Base-by-base conservation (phyloP, 345 rosid genomes). In the Lenwebbia sp. region DNA sequence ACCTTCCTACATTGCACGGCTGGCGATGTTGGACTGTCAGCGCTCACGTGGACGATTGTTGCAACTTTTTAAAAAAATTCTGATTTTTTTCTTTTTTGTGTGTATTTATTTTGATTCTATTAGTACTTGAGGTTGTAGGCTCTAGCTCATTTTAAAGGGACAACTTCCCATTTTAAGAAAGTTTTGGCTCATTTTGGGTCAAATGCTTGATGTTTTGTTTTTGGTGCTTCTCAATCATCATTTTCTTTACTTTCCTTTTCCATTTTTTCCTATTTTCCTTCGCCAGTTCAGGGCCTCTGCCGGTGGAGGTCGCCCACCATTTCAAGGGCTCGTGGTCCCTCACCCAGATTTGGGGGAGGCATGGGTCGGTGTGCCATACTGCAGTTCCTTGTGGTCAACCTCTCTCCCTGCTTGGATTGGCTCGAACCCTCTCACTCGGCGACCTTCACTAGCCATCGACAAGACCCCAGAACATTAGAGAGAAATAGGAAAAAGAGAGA, bases 231-330 rank as follows among this genome's bases (percentile, higher is more conserved):
- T 15, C 33, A 0, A 58, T n/a, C 33, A 58, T 58, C 4, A 7
- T 58, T 58, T 58, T 5, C 8, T 1, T 58, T n/a, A 12, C 30
- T 26, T n/a, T 26, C 8, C n/a, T 58, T 58, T 58, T n/a, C 13
- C 11, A 8, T 5, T 58, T 57, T 58, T n/a, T n/a, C 37, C 10
- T 58, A 0, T 58, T n/a, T 58, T 58, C 28, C 37, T 58, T 30
- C 70, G 6, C 13, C 9, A 0, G 19, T n/a, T 58, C 14, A 0
- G 5, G 70, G 37, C 70, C 19, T n/a, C 14, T 58, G 51, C 51
- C 13, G 3, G 51, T 49, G 51, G 51, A 10, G 51, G 51, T 49
- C 51, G 1, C 51, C 51, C 51, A 49, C 51, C 51, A 49, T 49
- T 10, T 12, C 51, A 49, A 49, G 51, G 51, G 51, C 51, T 15